Conservation (phyloP, 305 asterid genomes). For the Fraxinus floribunda region DNA sequence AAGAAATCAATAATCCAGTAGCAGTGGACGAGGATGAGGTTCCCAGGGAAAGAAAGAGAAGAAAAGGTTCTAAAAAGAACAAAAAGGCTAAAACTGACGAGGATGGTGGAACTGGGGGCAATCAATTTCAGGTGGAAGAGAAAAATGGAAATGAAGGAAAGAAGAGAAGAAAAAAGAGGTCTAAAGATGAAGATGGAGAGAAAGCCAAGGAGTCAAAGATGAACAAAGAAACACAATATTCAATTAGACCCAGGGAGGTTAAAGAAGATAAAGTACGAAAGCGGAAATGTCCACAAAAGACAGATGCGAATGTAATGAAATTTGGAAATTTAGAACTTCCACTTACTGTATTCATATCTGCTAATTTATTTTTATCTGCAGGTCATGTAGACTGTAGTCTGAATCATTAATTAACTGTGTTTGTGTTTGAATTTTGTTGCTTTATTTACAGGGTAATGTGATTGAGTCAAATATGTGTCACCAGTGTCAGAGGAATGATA, state of each 20-base stretch:
- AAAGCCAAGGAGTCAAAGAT: background rate
- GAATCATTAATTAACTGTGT: background rate
- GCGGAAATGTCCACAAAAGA: slow-evolving; percentile 6
- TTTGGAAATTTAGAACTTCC: background rate
- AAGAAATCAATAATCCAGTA: background rate
- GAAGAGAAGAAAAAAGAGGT: slow-evolving; percentile 5
- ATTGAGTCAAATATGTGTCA: slow-evolving; percentile 56
- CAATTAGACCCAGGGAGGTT: background rate
- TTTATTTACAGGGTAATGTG: slow-evolving; percentile 34
- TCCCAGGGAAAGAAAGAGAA: background rate
- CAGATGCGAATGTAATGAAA: slow-evolving; percentile 22
- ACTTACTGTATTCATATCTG: background rate
- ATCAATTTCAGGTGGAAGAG: slow-evolving; percentile 2
- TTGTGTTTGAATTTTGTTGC: background rate
- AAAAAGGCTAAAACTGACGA: background rate
- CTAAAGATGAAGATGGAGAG: background rate
- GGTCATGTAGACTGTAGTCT: background rate
- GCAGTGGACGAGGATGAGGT: background rate
- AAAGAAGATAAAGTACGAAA: background rate
- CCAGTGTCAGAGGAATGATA: slow-evolving; percentile 63
- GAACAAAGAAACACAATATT: background rate
- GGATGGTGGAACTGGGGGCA: background rate
- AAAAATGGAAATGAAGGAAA: background rate
- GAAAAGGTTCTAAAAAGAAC: background rate
- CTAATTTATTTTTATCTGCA: background rate